A percentile compares a stretch with the other conserved stretches of the same genome.
Evolutionary conservation across 352 stramenopile genomes (phyloP).

Genomic region (Pythium brachiatum): DNA sequence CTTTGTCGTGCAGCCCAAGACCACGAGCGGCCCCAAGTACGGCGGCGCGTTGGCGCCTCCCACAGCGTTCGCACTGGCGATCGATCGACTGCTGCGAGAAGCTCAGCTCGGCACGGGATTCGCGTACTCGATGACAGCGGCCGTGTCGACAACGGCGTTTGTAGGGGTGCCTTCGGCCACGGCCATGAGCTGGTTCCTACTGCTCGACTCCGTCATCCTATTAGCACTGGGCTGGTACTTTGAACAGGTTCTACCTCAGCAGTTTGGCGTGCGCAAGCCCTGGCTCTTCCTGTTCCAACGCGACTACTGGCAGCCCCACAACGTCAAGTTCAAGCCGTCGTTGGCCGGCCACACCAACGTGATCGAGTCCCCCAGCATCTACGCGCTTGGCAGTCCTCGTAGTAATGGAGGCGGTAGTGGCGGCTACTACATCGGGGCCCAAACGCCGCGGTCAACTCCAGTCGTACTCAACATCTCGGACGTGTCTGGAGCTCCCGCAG

Average conservation of each 20-base stretch:
- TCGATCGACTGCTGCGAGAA: constrained; percentile 56
- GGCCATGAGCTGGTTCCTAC: constrained; percentile 56
- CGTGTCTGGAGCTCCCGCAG: not conserved
- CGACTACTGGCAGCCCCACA: constrained; percentile 32
- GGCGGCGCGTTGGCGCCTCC: constrained; percentile 52
- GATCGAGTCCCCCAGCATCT: constrained; percentile 16
- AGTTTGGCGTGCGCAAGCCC: constrained; percentile 85
- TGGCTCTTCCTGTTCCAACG: constrained; percentile 89
- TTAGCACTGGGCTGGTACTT: constrained; percentile 89
- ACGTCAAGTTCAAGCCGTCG: constrained; percentile 13
- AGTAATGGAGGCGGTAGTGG: not conserved
- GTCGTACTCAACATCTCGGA: constrained; percentile 10
- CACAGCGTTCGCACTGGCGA: constrained; percentile 61
- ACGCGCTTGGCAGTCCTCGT: constrained; percentile 14
- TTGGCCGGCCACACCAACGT: constrained; percentile 18
- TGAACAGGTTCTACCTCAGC: constrained; percentile 88
- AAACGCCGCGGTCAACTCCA: not conserved
- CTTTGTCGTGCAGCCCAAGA: constrained; percentile 52
- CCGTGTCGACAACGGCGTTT: constrained; percentile 34
- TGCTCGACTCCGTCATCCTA: constrained; percentile 85
- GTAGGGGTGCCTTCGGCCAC: constrained; percentile 37
- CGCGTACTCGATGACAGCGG: constrained; percentile 48
- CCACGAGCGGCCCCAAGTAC: constrained; percentile 33
- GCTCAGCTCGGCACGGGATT: constrained; percentile 62
- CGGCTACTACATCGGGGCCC: not conserved